Base-by-base conservation (phyloP, 23 red algal species). In the Agarophyton chilense region DNA sequence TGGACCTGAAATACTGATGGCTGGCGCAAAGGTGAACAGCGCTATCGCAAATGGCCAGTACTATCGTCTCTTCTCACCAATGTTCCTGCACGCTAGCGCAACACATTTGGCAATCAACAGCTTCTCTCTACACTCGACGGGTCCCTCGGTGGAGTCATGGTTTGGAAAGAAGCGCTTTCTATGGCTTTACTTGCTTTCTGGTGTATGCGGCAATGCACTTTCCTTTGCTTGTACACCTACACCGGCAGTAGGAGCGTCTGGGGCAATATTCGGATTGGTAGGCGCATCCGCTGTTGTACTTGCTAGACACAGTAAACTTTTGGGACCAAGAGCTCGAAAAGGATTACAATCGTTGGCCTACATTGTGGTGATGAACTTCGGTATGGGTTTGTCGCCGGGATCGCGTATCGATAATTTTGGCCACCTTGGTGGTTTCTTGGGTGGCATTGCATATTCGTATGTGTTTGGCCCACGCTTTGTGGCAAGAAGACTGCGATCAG, bases 341-440 rank as follows among this genome's bases (percentile, higher is more conserved):
- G 78, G 81, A 21, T 55, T 98, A n/a, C 73, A 79, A 32, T 84
- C 74, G 19, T 53, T 95, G 25, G 85, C 74, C 4, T 93, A 91
- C 72, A 84, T 95, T 66, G 83, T 92, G 51, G 44, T 94, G 38
- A 82, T 93, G 87, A 95, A 98, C 72, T 90, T 95, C 43, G 93
- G 68, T 38, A 83, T 93, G 77, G 92, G 84, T 19, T 36, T 93
- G 35, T 60, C 89, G 22, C 92, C 92, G 10, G 93, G 90, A 7
- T 86, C 85, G 16, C 92, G 93, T 26, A 89, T 98, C 21, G 96
- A 98, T 74, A 98, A 98, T 55, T 95, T 87, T 78, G 96, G 96
- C 13, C 96, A 98, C 60, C 83, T 98, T 28, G 96, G 96, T 10
- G 96, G 96, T 14, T 92, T 98, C 35, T 52, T 95, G 28, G 92